Evolutionary conservation across 495 filamentous ascomycete species (phyloP).

Genomic region (Penicillium canariense): DNA sequence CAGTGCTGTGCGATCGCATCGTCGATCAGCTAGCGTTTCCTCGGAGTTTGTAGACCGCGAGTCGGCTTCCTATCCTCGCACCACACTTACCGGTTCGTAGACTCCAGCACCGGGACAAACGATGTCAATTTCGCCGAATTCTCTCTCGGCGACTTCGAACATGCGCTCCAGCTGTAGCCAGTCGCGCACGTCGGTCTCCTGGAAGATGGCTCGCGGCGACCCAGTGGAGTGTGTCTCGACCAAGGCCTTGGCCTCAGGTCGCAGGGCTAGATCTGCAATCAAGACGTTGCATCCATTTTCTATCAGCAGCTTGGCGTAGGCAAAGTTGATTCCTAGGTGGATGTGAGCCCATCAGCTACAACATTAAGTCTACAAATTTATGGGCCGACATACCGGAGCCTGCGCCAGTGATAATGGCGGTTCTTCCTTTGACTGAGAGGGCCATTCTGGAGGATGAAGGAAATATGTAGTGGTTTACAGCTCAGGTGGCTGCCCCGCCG

Average conservation of each 20-base stretch:
- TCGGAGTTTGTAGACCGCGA: background rate
- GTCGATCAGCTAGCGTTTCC: background rate
- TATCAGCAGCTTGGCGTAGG: slow-evolving; percentile 58
- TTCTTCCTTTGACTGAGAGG: slow-evolving; percentile 55
- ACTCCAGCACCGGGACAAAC: slow-evolving; percentile 69
- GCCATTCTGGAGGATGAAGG: slow-evolving; percentile 29
- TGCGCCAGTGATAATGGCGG: slow-evolving; percentile 68
- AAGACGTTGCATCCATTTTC: slow-evolving; percentile 61
- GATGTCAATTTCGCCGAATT: slow-evolving; percentile 61
- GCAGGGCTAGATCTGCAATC: slow-evolving; percentile 62
- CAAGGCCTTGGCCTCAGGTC: slow-evolving; percentile 59
- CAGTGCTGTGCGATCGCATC: slow-evolving; percentile 39
- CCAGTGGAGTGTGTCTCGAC: slow-evolving; percentile 48
- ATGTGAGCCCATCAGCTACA: slow-evolving; percentile 5
- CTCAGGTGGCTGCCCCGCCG: background rate
- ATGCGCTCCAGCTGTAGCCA: slow-evolving; percentile 59
- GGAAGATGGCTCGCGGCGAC: slow-evolving; percentile 54
- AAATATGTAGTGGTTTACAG: background rate
- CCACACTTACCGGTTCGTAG: slow-evolving; percentile 55
- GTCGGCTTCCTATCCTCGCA: background rate
- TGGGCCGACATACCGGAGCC: slow-evolving; percentile 56
- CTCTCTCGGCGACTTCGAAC: slow-evolving; percentile 52
- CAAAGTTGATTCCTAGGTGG: slow-evolving; percentile 48
- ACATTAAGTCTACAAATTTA: background rate
- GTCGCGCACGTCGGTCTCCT: slow-evolving; percentile 58